Evolutionary conservation across 208 protist genomes (phyloP).

Genomic region (Acanthamoeba royreba): DNA sequence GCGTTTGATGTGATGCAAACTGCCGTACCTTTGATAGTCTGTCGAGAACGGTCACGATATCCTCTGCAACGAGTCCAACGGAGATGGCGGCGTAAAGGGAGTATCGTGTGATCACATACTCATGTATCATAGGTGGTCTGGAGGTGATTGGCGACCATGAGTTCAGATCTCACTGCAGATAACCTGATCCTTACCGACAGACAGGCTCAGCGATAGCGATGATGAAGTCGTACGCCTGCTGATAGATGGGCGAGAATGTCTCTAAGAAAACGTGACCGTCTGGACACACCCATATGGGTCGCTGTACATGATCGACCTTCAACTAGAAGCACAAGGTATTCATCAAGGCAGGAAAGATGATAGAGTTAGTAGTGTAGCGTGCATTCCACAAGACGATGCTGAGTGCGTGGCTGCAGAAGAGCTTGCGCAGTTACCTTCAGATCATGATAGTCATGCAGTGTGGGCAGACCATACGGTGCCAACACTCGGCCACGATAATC

Average conservation of each 20-base stretch:
- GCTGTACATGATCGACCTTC: conserved; percentile 54
- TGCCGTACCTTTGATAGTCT: conserved; percentile 80
- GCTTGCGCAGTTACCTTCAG: background rate
- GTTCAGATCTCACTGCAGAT: too few species aligned
- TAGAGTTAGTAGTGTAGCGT: too few species aligned
- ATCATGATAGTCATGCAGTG: background rate
- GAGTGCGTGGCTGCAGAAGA: too few species aligned
- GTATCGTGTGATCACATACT: conserved; percentile 95
- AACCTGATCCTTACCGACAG: conserved; percentile 57
- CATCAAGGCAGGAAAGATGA: too few species aligned
- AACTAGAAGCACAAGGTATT: background rate
- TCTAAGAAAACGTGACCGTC: conserved; percentile 85
- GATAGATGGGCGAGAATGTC: conserved; percentile 80
- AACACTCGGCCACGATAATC: background rate
- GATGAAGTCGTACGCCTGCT: conserved; percentile 86
- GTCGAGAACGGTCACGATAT: conserved; percentile 88
- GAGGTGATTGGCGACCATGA: too few species aligned
- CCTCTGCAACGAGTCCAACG: conserved; percentile 85
- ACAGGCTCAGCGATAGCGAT: conserved; percentile 93
- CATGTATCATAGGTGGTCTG: conserved; percentile 93
- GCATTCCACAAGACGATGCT: too few species aligned
- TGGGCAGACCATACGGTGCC: background rate
- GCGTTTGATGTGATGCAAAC: background rate
- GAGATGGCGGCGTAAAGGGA: conserved; percentile 96
- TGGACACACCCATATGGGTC: conserved; percentile 76